Evolutionary conservation across 768 basidiomycete species (phyloP).

Genomic region (Suillus americanus): DNA sequence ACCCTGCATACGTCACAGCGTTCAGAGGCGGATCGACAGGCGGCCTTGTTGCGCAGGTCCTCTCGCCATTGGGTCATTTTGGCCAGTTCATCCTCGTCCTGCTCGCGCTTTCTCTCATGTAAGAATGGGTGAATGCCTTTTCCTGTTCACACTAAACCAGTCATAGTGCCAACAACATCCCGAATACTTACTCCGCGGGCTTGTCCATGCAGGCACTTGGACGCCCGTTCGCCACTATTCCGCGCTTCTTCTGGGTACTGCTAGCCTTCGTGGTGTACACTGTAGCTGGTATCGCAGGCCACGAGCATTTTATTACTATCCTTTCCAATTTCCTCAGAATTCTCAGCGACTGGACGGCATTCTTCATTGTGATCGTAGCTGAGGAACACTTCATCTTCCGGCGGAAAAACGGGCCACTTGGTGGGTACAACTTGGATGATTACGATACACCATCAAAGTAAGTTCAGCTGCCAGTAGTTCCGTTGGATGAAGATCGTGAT

Average conservation of each 20-base stretch:
- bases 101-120: constrained; percentile 44
- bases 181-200: constrained; percentile 47
- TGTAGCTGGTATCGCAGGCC: constrained; percentile 40
- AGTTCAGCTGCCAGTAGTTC: constrained; percentile 7
- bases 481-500: background rate
- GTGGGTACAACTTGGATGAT: constrained; percentile 51
- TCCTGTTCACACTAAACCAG: constrained; percentile 3
- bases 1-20: constrained; percentile 39
- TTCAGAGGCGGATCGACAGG: constrained; percentile 42
- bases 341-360: constrained; percentile 45
- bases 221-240: constrained; percentile 41
- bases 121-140: constrained; percentile 12
- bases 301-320: constrained; percentile 44
- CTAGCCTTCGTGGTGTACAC: constrained; percentile 40
- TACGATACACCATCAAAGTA: constrained; percentile 43
- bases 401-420: constrained; percentile 36
- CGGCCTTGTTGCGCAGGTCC: constrained; percentile 42
- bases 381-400: constrained; percentile 52
- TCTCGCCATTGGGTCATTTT: constrained; percentile 43
- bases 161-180: constrained; percentile 39
- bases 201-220: constrained; percentile 46
- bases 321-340: constrained; percentile 44
- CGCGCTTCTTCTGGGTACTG: constrained; percentile 47
- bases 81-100: constrained; percentile 43
- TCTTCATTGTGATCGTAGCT: constrained; percentile 44